Evolutionary conservation across 768 basidiomycete genomes (phyloP).

Genomic region (Hortiboletus flavorubellus): DNA sequence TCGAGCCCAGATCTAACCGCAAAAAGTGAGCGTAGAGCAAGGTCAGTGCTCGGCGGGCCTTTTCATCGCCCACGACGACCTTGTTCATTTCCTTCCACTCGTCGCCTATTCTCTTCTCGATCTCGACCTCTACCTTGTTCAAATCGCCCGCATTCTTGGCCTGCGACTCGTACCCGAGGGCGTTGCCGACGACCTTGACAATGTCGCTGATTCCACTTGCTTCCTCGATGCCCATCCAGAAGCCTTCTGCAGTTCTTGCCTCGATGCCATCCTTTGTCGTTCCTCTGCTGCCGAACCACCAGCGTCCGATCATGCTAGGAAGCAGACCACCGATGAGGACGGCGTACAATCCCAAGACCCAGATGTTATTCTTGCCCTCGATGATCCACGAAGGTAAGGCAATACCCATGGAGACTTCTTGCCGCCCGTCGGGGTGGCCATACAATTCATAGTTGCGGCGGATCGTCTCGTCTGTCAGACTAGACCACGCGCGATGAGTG

Average conservation of each 20-base stretch:
- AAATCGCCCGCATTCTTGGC: constrained; percentile 37
- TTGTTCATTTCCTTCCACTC: constrained; percentile 54
- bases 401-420: constrained; percentile 91
- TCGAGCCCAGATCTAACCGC: constrained; percentile 52
- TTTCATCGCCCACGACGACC: constrained; percentile 37
- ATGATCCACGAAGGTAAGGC: constrained; percentile 93
- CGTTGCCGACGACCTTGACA: constrained; percentile 63
- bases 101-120: constrained; percentile 45
- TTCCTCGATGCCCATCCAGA: constrained; percentile 87
- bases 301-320: constrained; percentile 84
- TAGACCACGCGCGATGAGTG: constrained; percentile 24
- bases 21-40: constrained; percentile 86
- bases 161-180: constrained; percentile 57
- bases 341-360: constrained; percentile 87
- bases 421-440: constrained; percentile 96
- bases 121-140: constrained; percentile 47
- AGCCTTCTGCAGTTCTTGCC: constrained; percentile 73
- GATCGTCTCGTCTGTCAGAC: constrained; percentile 88
- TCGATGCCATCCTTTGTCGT: constrained; percentile 92
- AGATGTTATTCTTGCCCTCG: constrained; percentile 86
- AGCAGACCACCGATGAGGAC: constrained; percentile 83
- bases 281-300: constrained; percentile 94
- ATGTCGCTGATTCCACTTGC: constrained; percentile 71
- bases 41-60: constrained; percentile 51
- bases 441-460: constrained; percentile 87